These are phyloP conservation scores for Alnus glutinosa DNA, from an alignment of 306 rosid genomes.

Conservation along the genomic window DNA sequence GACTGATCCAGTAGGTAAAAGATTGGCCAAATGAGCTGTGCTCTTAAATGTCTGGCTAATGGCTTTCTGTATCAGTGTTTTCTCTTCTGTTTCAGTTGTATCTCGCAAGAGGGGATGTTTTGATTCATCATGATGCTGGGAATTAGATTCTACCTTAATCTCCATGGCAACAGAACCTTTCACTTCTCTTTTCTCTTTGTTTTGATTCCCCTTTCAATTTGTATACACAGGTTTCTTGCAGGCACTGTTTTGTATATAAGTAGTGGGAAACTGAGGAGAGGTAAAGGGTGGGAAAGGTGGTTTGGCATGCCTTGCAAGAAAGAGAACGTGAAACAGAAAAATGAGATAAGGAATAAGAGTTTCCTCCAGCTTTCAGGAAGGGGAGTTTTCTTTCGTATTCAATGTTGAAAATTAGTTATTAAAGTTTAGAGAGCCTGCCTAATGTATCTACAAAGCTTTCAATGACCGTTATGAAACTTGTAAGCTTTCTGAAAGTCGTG, in stretches of 20 bases:
- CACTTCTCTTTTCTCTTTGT: slow-evolving; percentile 12
- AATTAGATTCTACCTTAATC: slow-evolving; percentile 36
- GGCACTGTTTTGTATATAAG: slow-evolving; percentile 17
- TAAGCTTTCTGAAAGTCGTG: not conserved
- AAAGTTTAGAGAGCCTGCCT: not conserved
- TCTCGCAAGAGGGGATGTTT: slow-evolving; percentile 55
- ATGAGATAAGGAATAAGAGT: slow-evolving; percentile 24
- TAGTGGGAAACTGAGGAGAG: slow-evolving; percentile 28
- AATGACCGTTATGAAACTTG: slow-evolving; percentile 7
- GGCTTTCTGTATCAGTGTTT: slow-evolving; percentile 59
- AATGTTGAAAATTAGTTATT: not conserved
- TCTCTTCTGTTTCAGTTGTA: slow-evolving; percentile 46
- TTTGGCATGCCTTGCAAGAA: slow-evolving; percentile 69
- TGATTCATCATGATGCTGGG: slow-evolving; percentile 28
- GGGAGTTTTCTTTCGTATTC: not conserved
- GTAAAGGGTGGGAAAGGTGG: slow-evolving; percentile 34
- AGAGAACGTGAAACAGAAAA: slow-evolving; percentile 10
- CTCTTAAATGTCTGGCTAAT: slow-evolving; percentile 74
- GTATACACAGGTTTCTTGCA: slow-evolving; percentile 6
- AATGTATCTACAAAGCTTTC: slow-evolving; percentile 3
- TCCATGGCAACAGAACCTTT: slow-evolving; percentile 45
- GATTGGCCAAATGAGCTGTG: slow-evolving; percentile 88
- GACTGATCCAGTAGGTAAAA: slow-evolving; percentile 82
- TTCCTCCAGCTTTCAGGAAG: not conserved
- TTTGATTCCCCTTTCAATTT: not conserved